A percentile compares a stretch with the other conserved stretches of the same genome.
Conservation (phyloP, 257 asterid genomes). For the Handroanthus guayacan region DNA sequence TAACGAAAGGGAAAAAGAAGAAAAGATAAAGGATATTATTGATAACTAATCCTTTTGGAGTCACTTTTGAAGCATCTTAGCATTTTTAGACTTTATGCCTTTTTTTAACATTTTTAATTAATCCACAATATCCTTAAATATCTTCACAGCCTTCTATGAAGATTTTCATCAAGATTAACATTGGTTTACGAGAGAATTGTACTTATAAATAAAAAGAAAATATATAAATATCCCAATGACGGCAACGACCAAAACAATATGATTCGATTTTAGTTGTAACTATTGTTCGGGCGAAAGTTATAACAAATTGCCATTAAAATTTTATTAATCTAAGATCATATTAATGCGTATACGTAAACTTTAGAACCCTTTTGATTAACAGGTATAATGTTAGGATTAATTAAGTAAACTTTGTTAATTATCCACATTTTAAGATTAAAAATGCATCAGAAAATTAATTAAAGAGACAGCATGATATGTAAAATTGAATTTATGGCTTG, state of each 20-base stretch:
- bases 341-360: conserved; percentile 44
- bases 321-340: conserved; percentile 21
- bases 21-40: conserved; percentile 40
- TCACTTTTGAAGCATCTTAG: conserved; percentile 42
- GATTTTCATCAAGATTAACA: conserved; percentile 36
- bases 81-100: conserved; percentile 34
- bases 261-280: conserved; percentile 40
- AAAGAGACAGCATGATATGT: conserved; percentile 8
- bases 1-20: conserved; percentile 27
- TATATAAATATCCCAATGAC: not conserved
- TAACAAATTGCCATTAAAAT: conserved; percentile 15
- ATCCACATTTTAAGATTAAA: not conserved
- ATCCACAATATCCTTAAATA: conserved; percentile 44
- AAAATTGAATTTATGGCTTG: conserved; percentile 17
- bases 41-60: conserved; percentile 22
- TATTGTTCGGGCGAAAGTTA: conserved; percentile 24
- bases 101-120: conserved; percentile 28
- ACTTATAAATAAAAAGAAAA: conserved; percentile 28
- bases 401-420: not conserved
- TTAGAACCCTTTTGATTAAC: conserved; percentile 9
- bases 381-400: not conserved
- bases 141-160: conserved; percentile 48
- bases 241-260: conserved; percentile 28
- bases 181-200: conserved; percentile 26
- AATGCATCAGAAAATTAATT: not conserved